Evolutionary conservation across 371 early-diverging fungal species (phyloP), one percentile per base, ranked within the genome.

Genomic region (Mortierella polycephala): DNA sequence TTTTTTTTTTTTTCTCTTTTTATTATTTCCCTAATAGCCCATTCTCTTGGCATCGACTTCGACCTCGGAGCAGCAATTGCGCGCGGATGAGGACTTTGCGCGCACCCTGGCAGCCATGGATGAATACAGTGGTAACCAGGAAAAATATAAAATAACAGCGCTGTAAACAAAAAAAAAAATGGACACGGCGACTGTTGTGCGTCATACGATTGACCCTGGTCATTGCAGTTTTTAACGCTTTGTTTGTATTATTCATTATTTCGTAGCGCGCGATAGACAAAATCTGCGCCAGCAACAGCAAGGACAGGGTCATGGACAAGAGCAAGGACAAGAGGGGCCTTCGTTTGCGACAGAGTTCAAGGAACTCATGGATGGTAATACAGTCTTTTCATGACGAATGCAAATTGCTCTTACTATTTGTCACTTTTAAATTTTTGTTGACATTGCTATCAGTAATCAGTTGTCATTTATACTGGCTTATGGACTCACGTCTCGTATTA

Each of bases 41-140:
- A 67, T 79, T 66, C 69, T 79, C 74, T 79, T 79, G 80, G 80
- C 80, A 60, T 79, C 80, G 21, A 79, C 80, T 1, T 79, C 80
- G 14, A 79, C 80, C n/a, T 51, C 74, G 23, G 80, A 79, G 57
- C 80, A 79, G 44, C 80, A 79, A 30, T 39, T 79, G 59, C 73
- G 80, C 13, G 61, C 74, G 1, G 80, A 79, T n/a, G 80, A 79
- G 40, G 80, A 79, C 60, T 73, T 69, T 63, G 80, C 80, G 37
- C 73, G 80, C 13, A 79, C 74, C 30, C 37, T 79, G 45, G 74
- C 74, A 7, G 74, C 74, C 18, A 79, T 79, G 80, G 80, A 79
- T 41, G 80, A 79, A 55, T 73, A 79, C 57, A 72, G 74, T 63
- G 80, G 80, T 79, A 57, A 20, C 39, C 14, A 39, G 21, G 56